phyloP scores from a whole-genome alignment of 495 filamentous ascomycete species.

The Penicillium arizonense region DNA sequence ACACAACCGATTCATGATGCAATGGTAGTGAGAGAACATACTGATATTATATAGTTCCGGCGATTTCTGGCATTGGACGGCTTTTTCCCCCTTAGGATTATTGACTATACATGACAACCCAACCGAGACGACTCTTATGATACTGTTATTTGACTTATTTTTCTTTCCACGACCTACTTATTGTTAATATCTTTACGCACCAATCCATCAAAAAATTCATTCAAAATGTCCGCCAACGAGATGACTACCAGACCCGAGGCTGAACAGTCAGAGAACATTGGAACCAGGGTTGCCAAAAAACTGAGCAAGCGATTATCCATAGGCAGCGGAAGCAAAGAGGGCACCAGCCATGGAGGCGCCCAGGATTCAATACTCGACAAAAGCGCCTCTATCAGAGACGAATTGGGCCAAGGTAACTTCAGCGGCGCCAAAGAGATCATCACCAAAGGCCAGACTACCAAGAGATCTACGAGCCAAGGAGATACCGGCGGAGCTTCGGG shows the following conservation, averaged over 20 bases:
- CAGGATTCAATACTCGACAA: constrained; percentile 8
- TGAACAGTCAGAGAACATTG: constrained; percentile 17
- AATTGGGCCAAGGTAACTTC: constrained; percentile 14
- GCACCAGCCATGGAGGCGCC: constrained; percentile 4
- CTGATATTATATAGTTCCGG: constrained; percentile 15
- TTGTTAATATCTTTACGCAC: background rate
- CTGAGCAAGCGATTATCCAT: constrained; percentile 20
- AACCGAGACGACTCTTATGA: constrained; percentile 7
- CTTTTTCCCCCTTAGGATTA: background rate
- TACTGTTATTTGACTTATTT: constrained; percentile 1
- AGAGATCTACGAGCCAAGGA: constrained; percentile 1
- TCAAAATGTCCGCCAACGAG: constrained; percentile 22
- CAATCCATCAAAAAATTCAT: background rate
- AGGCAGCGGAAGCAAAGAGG: constrained; percentile 4
- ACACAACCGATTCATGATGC: constrained; percentile 23
- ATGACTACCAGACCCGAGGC: constrained; percentile 3
- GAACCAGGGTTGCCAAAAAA: constrained; percentile 16
- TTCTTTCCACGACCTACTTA: background rate
- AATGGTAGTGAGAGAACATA: constrained; percentile 5
- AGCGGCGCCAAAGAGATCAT: constrained; percentile 8
- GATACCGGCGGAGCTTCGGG: constrained; percentile 2
- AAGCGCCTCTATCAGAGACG: constrained; percentile 8
- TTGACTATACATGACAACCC: background rate
- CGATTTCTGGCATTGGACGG: background rate
- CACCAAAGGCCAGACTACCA: constrained; percentile 11